A percentile compares a stretch with the other conserved stretches of the same genome.
Evolutionary conservation across 306 rosid species (phyloP).

Genomic region (Hippophae tibetana): DNA sequence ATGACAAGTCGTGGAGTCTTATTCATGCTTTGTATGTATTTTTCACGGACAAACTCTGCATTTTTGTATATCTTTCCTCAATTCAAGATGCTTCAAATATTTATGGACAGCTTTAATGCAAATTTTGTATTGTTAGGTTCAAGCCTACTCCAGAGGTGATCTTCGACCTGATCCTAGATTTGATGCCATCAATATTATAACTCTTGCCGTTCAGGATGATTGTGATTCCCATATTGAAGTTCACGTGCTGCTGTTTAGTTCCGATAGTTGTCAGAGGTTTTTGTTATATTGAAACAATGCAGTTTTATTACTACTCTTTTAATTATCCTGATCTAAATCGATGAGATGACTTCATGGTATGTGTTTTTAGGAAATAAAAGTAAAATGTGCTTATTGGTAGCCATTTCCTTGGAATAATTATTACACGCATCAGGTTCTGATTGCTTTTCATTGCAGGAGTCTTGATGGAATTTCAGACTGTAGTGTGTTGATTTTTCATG

Average conservation of each 20-base stretch:
- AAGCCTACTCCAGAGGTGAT: conserved; percentile 82
- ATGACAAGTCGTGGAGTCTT: no score
- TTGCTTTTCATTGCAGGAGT: conserved; percentile 44
- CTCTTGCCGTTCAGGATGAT: conserved; percentile 66
- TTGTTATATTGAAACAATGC: neutral
- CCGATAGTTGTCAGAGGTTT: conserved; percentile 47
- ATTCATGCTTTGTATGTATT: no score
- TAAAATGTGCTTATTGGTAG: neutral
- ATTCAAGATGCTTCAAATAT: no score
- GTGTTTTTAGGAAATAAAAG: no score
- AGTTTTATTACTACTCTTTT: no score
- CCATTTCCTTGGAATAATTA: neutral
- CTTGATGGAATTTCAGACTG: conserved; percentile 55
- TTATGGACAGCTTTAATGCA: conserved; percentile 1
- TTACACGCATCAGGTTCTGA: neutral
- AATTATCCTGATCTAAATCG: no score
- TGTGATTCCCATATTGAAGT: conserved; percentile 40
- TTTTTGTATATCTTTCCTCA: no score
- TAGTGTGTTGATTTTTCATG: conserved; percentile 45
- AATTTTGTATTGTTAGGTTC: conserved; percentile 43
- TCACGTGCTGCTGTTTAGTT: conserved; percentile 51
- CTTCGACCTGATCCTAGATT: conserved; percentile 75
- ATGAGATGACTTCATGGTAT: no score
- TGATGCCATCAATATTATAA: conserved; percentile 62
- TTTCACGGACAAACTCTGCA: no score